phyloP scores from a whole-genome alignment of 2,329 filamentous ascomycete species.

The Bipolaris zeicola region DNA sequence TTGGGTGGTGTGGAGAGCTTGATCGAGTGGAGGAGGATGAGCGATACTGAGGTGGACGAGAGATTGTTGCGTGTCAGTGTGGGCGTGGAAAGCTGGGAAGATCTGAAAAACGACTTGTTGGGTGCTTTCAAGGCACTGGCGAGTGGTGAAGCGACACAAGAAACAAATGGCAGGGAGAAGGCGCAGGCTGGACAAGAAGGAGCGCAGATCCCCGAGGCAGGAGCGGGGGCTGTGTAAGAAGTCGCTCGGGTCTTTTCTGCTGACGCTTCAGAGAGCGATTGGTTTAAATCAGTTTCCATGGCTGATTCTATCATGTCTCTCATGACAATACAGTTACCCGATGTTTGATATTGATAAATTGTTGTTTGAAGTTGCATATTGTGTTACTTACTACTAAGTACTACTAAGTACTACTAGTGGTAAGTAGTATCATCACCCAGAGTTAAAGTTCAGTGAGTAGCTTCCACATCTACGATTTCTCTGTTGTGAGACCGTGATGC shows the following conservation, averaged over 20 bases:
- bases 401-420: too few relatives aligned
- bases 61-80: constrained; percentile 80
- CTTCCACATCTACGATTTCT: too few relatives aligned
- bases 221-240: constrained; percentile 31
- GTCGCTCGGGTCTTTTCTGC: neutral
- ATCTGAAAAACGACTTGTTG: constrained; percentile 75
- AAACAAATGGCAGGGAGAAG: neutral
- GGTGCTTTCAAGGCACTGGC: constrained; percentile 34
- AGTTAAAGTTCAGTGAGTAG: too few relatives aligned
- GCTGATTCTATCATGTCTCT: too few relatives aligned
- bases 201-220: constrained; percentile 25
- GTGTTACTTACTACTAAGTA: too few relatives aligned
- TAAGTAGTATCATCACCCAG: too few relatives aligned
- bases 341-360: too few relatives aligned
- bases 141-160: neutral
- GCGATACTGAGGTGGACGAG: constrained; percentile 73
- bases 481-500: too few relatives aligned
- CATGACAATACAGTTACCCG: too few relatives aligned
- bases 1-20: constrained; percentile 92
- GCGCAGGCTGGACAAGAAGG: constrained; percentile 32
- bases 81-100: constrained; percentile 85
- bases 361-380: too few relatives aligned
- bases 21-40: constrained; percentile 96
- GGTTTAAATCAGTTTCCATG: too few relatives aligned
- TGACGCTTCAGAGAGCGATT: neutral